Base-by-base conservation (phyloP, 768 basidiomycete species). In the Pleurotus platypus region DNA sequence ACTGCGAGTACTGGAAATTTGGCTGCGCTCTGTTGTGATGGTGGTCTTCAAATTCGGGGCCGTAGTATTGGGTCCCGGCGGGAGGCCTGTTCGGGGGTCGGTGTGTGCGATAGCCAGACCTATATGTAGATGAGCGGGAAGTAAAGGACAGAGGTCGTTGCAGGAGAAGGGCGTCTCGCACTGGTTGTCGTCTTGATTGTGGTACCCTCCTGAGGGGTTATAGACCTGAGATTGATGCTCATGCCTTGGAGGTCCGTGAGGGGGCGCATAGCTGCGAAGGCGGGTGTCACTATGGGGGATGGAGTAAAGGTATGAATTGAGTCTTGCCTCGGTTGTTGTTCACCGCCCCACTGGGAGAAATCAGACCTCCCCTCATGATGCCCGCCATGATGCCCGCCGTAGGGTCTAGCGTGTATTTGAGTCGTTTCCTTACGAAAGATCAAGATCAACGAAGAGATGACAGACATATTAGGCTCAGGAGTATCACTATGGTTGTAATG, bases 1-100 rank as follows among this genome's bases (percentile, higher is more conserved):
- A 97, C 63, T 92, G 91, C 1, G 92, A 94, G 65, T 92, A 94
- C 63, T 90, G 87, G 76, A 92, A 94, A 69, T 70, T 90, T 2
- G 82, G 79, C 61, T 89, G 84, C 35, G 77, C 73, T 51, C 70
- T 69, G 39, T 75, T 73, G 42, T 79, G 73, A 22, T 78, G 71
- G 2, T 70, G 56, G 18, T 70, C 76, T 57, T 83, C 75, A 49
- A 79, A 70, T 51, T 84, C 83, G 8, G 84, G 82, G 1, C 86
- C 85, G 61, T 86, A 90, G 59, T 77, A 67, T 63, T 92, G 90
- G 22, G 78, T 70, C 39, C 79, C 73, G 4, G 73, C 62, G 2
- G 87, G 85, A 13, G 87, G 86, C 64, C 69, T 74, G 11, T 74
- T 75, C 43, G 84, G 82, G 35, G 79, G 75, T 0, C 76, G 75